These are phyloP conservation scores for Cylindrodendrum hubeiense DNA, from an alignment of 2,329 filamentous ascomycete genomes.

Conservation along the genomic window DNA sequence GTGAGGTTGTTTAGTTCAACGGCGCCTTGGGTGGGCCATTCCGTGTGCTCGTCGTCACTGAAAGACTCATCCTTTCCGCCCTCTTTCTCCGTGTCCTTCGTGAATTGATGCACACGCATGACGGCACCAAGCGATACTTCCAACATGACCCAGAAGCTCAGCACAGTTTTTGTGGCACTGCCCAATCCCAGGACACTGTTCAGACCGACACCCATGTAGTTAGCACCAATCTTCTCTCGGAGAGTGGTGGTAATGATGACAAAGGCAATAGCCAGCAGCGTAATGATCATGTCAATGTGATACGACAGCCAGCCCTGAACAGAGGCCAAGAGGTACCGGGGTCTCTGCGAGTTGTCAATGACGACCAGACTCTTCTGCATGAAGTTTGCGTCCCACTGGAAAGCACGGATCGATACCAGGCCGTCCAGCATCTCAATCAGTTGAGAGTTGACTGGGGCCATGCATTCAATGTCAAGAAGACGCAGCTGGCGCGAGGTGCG, in stretches of 20 bases:
- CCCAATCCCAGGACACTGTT: slow-evolving; percentile 45
- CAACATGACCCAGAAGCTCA: slow-evolving; percentile 48
- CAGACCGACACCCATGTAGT: slow-evolving; percentile 38
- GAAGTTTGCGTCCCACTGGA: slow-evolving; percentile 59
- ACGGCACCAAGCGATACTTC: slow-evolving; percentile 47
- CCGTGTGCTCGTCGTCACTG: slow-evolving; percentile 1
- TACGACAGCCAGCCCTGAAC: slow-evolving; percentile 66
- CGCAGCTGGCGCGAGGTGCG: slow-evolving; percentile 54
- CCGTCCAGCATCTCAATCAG: slow-evolving; percentile 60
- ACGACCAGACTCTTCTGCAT: slow-evolving; percentile 54
- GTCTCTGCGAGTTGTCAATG: slow-evolving; percentile 62
- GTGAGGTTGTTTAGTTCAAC: slow-evolving; percentile 44
- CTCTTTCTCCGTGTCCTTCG: slow-evolving; percentile 31
- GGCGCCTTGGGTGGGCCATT: slow-evolving; percentile 44
- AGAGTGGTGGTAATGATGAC: slow-evolving; percentile 53
- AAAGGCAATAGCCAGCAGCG: slow-evolving; percentile 34
- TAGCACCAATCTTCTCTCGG: slow-evolving; percentile 28
- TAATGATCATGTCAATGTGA: slow-evolving; percentile 58
- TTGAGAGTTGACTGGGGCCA: slow-evolving; percentile 51
- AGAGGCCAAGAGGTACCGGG: slow-evolving; percentile 63
- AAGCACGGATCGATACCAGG: slow-evolving; percentile 61
- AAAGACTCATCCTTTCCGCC: slow-evolving; percentile 11
- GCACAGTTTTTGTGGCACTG: slow-evolving; percentile 36
- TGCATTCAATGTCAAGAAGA: slow-evolving; percentile 52
- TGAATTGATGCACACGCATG: slow-evolving; percentile 44